Conservation (phyloP, 148 eudicot genomes). For the Spergularia marina region DNA sequence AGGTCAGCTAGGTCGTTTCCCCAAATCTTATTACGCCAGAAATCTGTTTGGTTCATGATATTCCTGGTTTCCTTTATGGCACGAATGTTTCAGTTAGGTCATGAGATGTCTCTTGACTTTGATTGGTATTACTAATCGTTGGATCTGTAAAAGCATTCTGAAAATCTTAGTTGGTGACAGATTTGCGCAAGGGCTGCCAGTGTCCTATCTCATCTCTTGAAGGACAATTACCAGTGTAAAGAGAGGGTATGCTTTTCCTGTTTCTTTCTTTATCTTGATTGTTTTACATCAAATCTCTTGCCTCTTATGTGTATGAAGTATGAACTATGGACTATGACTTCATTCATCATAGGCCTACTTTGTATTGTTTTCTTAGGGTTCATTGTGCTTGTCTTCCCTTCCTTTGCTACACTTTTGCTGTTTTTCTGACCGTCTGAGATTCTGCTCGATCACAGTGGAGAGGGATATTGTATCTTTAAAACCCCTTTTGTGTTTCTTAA, state of each 20-base stretch:
- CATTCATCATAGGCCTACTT: background rate
- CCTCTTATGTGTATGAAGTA: background rate
- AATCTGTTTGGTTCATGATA: background rate
- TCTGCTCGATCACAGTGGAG: too few relatives aligned
- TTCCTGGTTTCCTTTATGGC: background rate
- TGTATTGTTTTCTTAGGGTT: background rate
- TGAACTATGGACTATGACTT: too few relatives aligned
- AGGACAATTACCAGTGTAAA: slow-evolving; percentile 79
- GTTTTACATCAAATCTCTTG: background rate
- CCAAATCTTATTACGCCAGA: too few relatives aligned
- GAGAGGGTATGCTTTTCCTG: slow-evolving; percentile 55
- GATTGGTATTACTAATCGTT: background rate
- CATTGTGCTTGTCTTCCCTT: background rate
- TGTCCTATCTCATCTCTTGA: slow-evolving; percentile 70
- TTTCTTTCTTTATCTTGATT: slow-evolving; percentile 3
- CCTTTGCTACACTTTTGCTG: too few relatives aligned
- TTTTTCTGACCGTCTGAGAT: too few relatives aligned
- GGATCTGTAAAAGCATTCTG: slow-evolving; percentile 11
- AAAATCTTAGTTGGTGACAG: slow-evolving; percentile 39
- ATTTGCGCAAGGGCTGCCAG: slow-evolving; percentile 85
- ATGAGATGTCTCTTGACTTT: background rate
- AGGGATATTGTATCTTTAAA: too few relatives aligned
- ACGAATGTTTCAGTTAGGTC: background rate
- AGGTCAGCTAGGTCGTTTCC: background rate
- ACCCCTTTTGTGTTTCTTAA: too few relatives aligned